Evolutionary conservation across 1,284 basidiomycete genomes (phyloP), one percentile per base, ranked within the genome.

Genomic region (Waitea zeae): DNA sequence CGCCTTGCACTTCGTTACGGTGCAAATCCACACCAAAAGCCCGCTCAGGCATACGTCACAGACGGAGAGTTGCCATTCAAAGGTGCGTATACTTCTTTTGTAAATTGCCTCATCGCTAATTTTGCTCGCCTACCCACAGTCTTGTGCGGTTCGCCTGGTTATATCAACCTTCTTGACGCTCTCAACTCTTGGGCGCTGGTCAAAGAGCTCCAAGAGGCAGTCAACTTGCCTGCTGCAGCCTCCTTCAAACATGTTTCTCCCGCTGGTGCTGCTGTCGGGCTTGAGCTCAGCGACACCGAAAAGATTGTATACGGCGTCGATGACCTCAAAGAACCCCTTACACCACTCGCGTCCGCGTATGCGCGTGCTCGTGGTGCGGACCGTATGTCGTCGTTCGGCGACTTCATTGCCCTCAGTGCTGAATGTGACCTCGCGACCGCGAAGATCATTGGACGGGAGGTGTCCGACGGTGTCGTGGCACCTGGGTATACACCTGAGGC

Each of bases 181-280:
- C 72, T 99, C 49, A 97, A 97, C 59, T 93, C 93, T 5, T 99
- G 84, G 55, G 93, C 87, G 1, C 74, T 99, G 33, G 93, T 99
- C 41, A 87, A 82, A 51, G 93, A 99, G 56, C 71, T 99, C 7
- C 77, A 89, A 34, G 79, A 77, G 45, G 84, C 83, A 1, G 73
- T 87, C 17, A 62, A 69, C 39, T 72, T 97, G 35, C 90, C 95
- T 12, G 95, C 95, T 17, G 93, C 93, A 12, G 90, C 93, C 3
- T 97, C 92, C 1, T 99, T 98, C 78, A 99, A 99, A 67, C 93
- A 99, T 55, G 95, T 98, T 40, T 97, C 92, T 14, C 93, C 93
- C 9, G 93, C 93, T 1, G 93, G 93, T 41, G 92, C 87, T 6
- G 93, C 93, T 27, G 84, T 95, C 19, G 90, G 90, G 30, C 52